Evolutionary conservation across 169 alveolate genomes (phyloP), one percentile per base, ranked within the genome.

Genomic region (Cryptosporidium tyzzeri): DNA sequence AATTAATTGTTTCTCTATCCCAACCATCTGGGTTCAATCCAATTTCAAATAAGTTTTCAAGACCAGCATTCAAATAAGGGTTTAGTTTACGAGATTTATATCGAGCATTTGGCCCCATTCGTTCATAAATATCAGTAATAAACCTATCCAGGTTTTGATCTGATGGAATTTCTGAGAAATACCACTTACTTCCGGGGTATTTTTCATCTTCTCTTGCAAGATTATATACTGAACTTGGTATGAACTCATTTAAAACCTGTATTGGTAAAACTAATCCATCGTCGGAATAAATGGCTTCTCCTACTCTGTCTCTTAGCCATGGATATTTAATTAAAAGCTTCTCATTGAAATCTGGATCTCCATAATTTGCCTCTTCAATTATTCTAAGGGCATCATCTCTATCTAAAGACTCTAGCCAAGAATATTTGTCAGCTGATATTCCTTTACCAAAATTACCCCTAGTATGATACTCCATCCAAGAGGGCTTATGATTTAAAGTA

Each of bases 1-100:
- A 80, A 23, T 80, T 80, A 7, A 80, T 26, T 1, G 89, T 80
- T 14, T 80, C 89, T 65, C 73, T 59, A 26, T 80, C 89, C 89
- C 89, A 80, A 35, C 69, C 89, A 65, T 65, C 48, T 0, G 16
- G 53, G 44, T 14, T 35, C 7, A 33, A 26, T 35, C 33, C 50
- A 0, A 21, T 44, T 35, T 65, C 71, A n/a, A 65, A 33, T 31
- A 37, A 14, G 23, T 65, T 65, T 65, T 35, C 53, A 0, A 65
- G 71, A 65, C 37, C 67, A n/a, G 35, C 35, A 9, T 55, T 21
- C 67, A 23, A 55, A 8, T 55, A 26, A 55, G 67, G 67, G 67
- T 23, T 26, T 26, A 8, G 16, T 21, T 26, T 55, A 55, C 26
- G 37, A n/a, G 37, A 23, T 55, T 21, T 55, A n/a, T 55, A 55